These are phyloP conservation scores for Blastosporella zonata DNA, from an alignment of 1,284 basidiomycete genomes.

Conservation along the genomic window DNA sequence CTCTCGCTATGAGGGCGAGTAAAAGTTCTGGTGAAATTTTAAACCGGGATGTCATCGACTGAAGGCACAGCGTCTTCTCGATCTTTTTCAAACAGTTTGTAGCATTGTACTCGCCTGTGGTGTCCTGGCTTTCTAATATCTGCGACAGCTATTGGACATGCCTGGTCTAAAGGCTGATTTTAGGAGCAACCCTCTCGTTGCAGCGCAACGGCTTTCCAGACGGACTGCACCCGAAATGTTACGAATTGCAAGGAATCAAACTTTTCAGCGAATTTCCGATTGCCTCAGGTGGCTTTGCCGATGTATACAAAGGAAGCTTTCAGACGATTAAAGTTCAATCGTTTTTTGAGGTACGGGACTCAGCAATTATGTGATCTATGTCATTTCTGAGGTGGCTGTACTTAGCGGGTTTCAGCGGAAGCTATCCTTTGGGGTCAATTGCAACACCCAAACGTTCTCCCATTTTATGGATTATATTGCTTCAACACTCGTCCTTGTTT, in stretches of 20 bases:
- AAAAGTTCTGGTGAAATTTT: no score
- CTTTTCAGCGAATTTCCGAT: conserved; percentile 9
- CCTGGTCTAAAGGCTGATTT: conserved; percentile 1
- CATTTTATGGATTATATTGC: conserved; percentile 22
- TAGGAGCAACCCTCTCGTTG: conserved; percentile 11
- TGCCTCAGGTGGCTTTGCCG: conserved; percentile 16
- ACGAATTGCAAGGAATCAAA: conserved; percentile 2
- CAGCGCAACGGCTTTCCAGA: conserved; percentile 9
- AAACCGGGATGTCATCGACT: background rate
- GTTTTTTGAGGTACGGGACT: conserved; percentile 12
- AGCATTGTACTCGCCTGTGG: background rate
- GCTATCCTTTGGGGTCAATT: conserved; percentile 25
- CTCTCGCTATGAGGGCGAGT: background rate
- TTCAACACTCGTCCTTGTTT: conserved; percentile 13
- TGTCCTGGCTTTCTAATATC: background rate
- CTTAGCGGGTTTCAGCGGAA: conserved; percentile 20
- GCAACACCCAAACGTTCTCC: conserved; percentile 23
- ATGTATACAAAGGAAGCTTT: conserved; percentile 14
- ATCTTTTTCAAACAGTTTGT: conserved; percentile 11
- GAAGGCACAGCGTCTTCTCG: conserved; percentile 10
- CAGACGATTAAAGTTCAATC: conserved; percentile 11
- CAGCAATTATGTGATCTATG: background rate
- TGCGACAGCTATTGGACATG: conserved; percentile 9
- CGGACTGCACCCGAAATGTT: conserved; percentile 12
- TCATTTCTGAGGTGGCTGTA: background rate